These are phyloP conservation scores for Chlamydomonas sp. DNA, from an alignment of 139 green algal species.

Conservation along the genomic window DNA sequence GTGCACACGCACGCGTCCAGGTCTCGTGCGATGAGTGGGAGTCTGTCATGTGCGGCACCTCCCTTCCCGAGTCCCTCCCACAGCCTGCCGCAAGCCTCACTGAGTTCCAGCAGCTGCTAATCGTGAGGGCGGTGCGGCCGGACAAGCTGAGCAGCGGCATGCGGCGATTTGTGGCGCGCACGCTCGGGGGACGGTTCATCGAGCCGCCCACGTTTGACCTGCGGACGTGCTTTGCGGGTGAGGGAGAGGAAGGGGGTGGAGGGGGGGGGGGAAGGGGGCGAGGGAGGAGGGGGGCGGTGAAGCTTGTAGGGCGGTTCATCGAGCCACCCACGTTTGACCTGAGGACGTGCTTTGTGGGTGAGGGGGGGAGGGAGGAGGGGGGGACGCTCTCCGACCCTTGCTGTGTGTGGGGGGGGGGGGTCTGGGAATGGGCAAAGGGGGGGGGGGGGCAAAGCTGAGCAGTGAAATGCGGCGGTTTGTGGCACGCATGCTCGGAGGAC, in stretches of 20 bases:
- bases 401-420: too few species aligned
- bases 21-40: too few species aligned
- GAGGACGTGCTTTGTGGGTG: slow-evolving; percentile 31
- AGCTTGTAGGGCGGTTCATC: slow-evolving; percentile 53
- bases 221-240: slow-evolving; percentile 31
- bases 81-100: slow-evolving; percentile 26
- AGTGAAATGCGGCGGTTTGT: slow-evolving; percentile 53
- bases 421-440: slow-evolving; percentile 43
- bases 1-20: too few species aligned
- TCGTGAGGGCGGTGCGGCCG: slow-evolving; percentile 55
- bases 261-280: too few species aligned
- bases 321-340: slow-evolving; percentile 63
- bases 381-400: too few species aligned
- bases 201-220: slow-evolving; percentile 63
- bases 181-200: slow-evolving; percentile 53
- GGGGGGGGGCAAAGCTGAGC: slow-evolving; percentile 62
- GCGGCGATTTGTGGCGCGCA: slow-evolving; percentile 42
- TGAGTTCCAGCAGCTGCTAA: slow-evolving; percentile 47
- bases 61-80: not conserved
- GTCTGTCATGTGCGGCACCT: too few species aligned
- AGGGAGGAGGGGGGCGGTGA: too few species aligned
- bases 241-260: not conserved
- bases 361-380: too few species aligned
- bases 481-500: slow-evolving; percentile 31
- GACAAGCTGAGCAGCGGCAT: slow-evolving; percentile 61